These are phyloP conservation scores for Rhodofomes roseus DNA, from an alignment of 1,284 basidiomycete species.

Conservation along the genomic window DNA sequence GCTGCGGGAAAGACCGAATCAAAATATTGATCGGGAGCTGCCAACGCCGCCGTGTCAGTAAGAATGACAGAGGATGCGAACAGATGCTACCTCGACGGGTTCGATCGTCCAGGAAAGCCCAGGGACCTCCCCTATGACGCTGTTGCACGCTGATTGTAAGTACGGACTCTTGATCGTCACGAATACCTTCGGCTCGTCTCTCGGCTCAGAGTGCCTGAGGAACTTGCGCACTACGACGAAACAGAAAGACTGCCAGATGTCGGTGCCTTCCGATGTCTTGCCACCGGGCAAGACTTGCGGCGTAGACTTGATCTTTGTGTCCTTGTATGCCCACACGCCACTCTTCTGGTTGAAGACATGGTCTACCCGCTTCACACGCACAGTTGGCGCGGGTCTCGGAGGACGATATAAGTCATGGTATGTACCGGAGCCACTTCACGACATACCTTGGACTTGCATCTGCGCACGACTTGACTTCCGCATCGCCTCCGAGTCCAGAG, in stretches of 20 bases:
- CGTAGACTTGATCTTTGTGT: constrained; percentile 45
- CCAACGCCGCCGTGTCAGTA: not conserved
- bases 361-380: constrained; percentile 47
- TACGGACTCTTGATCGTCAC: constrained; percentile 56
- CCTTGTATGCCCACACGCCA: constrained; percentile 54
- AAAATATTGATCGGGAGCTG: not conserved
- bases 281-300: constrained; percentile 37
- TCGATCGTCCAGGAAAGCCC: constrained; percentile 55
- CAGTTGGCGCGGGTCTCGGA: too few species aligned
- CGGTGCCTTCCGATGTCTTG: constrained; percentile 31
- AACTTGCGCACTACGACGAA: constrained; percentile 51
- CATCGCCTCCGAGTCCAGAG: too few species aligned
- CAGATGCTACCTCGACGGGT: constrained; percentile 40
- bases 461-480: too few species aligned
- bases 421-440: too few species aligned
- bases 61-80: constrained; percentile 7
- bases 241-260: constrained; percentile 51
- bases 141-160: constrained; percentile 49
- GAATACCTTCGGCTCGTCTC: constrained; percentile 41
- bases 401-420: too few species aligned
- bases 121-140: constrained; percentile 47
- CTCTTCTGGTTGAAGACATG: constrained; percentile 53
- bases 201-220: constrained; percentile 24
- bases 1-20: not conserved
- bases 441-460: too few species aligned